Evolutionary conservation across 805 yeast species (phyloP).

Genomic region (Starmerella geochares): DNA sequence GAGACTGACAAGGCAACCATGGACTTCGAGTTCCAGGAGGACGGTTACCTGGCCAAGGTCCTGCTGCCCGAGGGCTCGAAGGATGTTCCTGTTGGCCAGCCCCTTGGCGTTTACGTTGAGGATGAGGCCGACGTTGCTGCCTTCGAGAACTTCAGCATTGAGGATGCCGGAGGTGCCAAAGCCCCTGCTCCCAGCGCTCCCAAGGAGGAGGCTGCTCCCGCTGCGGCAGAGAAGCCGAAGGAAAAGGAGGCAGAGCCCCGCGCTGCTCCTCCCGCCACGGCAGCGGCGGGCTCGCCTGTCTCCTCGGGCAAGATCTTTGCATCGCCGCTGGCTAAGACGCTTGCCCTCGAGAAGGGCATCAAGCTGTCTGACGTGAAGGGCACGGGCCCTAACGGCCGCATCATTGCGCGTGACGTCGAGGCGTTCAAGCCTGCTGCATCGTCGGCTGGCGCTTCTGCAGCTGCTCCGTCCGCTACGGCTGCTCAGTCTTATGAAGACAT

Average conservation of each 20-base stretch:
- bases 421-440: constrained; percentile 41
- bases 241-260: constrained; percentile 21
- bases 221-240: constrained; percentile 19
- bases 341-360: constrained; percentile 87
- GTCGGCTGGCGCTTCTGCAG: constrained; percentile 30
- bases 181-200: constrained; percentile 37
- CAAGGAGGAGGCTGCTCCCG: constrained; percentile 4
- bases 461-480: constrained; percentile 44
- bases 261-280: constrained; percentile 10
- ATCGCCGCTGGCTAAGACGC: constrained; percentile 86
- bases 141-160: constrained; percentile 68
- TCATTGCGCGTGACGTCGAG: constrained; percentile 84
- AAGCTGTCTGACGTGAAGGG: constrained; percentile 77
- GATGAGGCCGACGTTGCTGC: constrained; percentile 75
- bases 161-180: constrained; percentile 52
- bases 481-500: constrained; percentile 52
- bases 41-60: constrained; percentile 79
- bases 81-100: constrained; percentile 87
- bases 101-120: constrained; percentile 94
- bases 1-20: constrained; percentile 97
- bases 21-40: constrained; percentile 98
- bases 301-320: constrained; percentile 68
- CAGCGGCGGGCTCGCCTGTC: constrained; percentile 16
- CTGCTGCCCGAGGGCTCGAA: constrained; percentile 54
- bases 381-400: constrained; percentile 92